Percentiles rank a stretch among this genome's conserved stretches.
These are phyloP conservation scores for Colletotrichum spinosum DNA, from an alignment of 2,329 filamentous ascomycete species.

Conservation along the genomic window DNA sequence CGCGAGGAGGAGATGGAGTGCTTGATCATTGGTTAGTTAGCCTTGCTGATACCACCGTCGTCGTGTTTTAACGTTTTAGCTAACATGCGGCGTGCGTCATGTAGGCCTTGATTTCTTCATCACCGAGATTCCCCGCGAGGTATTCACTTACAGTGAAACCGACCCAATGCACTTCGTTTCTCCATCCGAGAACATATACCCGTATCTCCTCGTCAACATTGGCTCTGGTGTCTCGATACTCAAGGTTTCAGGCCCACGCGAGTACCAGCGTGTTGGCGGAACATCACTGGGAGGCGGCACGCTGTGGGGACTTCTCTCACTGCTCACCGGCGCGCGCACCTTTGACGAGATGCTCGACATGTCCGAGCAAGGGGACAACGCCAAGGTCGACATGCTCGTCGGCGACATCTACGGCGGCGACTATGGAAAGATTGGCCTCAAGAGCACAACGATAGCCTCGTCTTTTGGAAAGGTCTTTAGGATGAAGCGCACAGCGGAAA, in stretches of 20 bases:
- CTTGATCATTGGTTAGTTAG: constrained; percentile 83
- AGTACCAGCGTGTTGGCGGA: constrained; percentile 91
- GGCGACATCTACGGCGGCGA: constrained; percentile 98
- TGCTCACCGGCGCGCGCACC: constrained; percentile 92
- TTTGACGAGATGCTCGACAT: constrained; percentile 98
- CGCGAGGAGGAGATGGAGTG: constrained; percentile 99
- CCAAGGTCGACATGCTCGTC: constrained; percentile 94
- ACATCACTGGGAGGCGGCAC: constrained; percentile 97
- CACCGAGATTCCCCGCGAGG: constrained; percentile 94
- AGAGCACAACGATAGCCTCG: constrained; percentile 94
- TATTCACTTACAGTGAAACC: constrained; percentile 94
- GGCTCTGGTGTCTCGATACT: constrained; percentile 97
- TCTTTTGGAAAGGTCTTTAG: constrained; percentile 98
- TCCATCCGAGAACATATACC: constrained; percentile 85
- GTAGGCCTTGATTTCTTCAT: constrained; percentile 97
- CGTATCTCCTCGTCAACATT: constrained; percentile 97
- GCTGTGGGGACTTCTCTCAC: constrained; percentile 91
- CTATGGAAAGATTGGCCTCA: constrained; percentile 95
- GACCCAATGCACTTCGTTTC: constrained; percentile 91
- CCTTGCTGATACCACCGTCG: not conserved
- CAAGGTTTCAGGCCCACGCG: constrained; percentile 90
- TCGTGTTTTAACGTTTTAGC: no score
- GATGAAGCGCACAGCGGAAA: constrained; percentile 87
- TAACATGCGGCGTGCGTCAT: not conserved
- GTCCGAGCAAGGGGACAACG: constrained; percentile 91